phyloP scores from a whole-genome alignment of 768 basidiomycete genomes.

The Mycena galopus region DNA sequence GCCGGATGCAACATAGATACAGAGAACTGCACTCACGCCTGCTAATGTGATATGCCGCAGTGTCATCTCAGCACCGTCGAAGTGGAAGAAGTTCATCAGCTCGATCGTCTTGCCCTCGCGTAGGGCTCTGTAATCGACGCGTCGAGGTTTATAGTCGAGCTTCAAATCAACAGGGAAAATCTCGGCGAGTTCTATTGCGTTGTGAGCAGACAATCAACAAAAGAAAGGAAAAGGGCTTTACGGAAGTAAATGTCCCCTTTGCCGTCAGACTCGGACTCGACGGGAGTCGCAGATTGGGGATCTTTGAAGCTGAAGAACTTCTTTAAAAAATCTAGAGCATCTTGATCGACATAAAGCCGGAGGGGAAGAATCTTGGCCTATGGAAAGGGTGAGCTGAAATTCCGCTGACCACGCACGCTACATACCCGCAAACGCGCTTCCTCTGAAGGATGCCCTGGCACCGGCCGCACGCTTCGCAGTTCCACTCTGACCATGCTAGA shows the following conservation, averaged over 20 bases:
- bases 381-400: slow-evolving; percentile 2
- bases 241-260: slow-evolving; percentile 79
- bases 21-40: slow-evolving; percentile 73
- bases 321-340: slow-evolving; percentile 98
- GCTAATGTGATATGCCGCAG: slow-evolving; percentile 91
- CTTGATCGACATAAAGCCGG: slow-evolving; percentile 95
- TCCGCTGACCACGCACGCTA: not conserved
- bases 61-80: slow-evolving; percentile 99
- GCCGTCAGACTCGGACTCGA: slow-evolving; percentile 52
- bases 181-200: slow-evolving; percentile 84
- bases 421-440: slow-evolving; percentile 85
- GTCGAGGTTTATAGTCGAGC: slow-evolving; percentile 97
- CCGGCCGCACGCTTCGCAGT: slow-evolving; percentile 79
- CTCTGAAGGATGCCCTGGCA: slow-evolving; percentile 73
- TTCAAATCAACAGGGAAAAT: slow-evolving; percentile 96
- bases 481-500: slow-evolving; percentile 96
- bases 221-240: slow-evolving; percentile 43
- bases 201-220: not conserved
- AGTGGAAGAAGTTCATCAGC: slow-evolving; percentile 99
- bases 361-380: slow-evolving; percentile 93
- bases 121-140: slow-evolving; percentile 94
- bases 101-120: slow-evolving; percentile 94
- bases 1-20: not conserved
- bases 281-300: slow-evolving; percentile 56
- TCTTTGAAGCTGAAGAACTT: slow-evolving; percentile 93